phyloP scores from a whole-genome alignment of 2,329 filamentous ascomycete genomes.

The Coniochaeta pulveracea region DNA sequence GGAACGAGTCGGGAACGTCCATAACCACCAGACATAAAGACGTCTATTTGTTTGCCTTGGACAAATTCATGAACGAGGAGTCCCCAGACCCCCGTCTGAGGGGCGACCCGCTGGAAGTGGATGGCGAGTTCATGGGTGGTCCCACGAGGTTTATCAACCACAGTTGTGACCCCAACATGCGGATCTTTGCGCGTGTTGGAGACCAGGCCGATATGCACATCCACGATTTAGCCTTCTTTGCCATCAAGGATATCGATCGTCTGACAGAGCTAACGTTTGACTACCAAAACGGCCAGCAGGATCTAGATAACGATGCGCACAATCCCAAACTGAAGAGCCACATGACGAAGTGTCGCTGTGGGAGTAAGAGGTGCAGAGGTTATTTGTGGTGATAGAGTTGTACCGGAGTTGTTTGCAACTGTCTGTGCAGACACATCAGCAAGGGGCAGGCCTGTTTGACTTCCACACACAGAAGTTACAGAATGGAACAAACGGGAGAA shows the following conservation, averaged over 20 bases:
- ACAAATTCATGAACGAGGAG: slow-evolving; percentile 59
- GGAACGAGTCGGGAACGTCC: slow-evolving; percentile 39
- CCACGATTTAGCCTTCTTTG: slow-evolving; percentile 70
- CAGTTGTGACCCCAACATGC: slow-evolving; percentile 66
- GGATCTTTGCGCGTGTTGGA: slow-evolving; percentile 69
- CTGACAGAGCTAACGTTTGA: slow-evolving; percentile 70
- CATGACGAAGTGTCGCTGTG: slow-evolving; percentile 52
- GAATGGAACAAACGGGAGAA: too few relatives aligned
- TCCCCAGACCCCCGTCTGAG: slow-evolving; percentile 45
- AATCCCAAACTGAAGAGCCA: slow-evolving; percentile 35
- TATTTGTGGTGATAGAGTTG: slow-evolving; percentile 65
- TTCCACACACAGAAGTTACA: too few relatives aligned
- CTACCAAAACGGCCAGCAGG: slow-evolving; percentile 57
- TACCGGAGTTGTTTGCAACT: too few relatives aligned
- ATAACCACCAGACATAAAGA: slow-evolving; percentile 64
- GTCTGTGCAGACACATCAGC: too few relatives aligned
- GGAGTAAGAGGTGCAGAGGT: slow-evolving; percentile 53
- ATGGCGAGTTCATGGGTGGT: slow-evolving; percentile 67
- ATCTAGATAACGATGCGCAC: slow-evolving; percentile 34
- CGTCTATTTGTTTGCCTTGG: slow-evolving; percentile 69
- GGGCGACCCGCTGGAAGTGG: slow-evolving; percentile 46
- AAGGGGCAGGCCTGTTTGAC: too few relatives aligned
- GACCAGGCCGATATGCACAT: slow-evolving; percentile 64
- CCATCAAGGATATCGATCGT: slow-evolving; percentile 50
- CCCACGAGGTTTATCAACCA: slow-evolving; percentile 78